phyloP scores from a whole-genome alignment of 192 early-diverging fungal species.

The Coemansia javaensis region DNA sequence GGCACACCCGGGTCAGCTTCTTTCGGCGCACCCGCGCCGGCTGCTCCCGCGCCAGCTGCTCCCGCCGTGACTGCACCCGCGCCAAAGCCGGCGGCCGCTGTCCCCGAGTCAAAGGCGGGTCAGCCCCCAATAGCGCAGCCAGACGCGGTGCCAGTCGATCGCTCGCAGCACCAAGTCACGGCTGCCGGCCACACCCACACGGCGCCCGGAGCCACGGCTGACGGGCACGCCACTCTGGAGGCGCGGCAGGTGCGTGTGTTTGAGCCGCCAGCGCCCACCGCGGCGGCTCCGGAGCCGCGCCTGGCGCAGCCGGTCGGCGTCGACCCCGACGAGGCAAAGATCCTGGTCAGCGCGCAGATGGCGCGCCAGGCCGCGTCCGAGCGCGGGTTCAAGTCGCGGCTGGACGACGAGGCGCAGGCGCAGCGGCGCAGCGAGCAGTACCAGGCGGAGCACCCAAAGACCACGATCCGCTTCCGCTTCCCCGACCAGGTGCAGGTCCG shows the following conservation, averaged over 20 bases:
- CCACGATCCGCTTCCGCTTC: slow-evolving; percentile 77
- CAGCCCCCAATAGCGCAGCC: too few relatives aligned
- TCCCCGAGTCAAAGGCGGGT: too few relatives aligned
- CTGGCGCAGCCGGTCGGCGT: slow-evolving; percentile 77
- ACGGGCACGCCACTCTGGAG: too few relatives aligned
- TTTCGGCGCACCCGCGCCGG: too few relatives aligned
- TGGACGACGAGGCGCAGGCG: slow-evolving; percentile 69
- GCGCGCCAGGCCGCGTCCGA: slow-evolving; percentile 57
- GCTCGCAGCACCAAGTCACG: too few relatives aligned
- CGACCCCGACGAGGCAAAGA: slow-evolving; percentile 62
- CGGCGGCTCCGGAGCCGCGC: slow-evolving; percentile 23
- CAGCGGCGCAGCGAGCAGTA: slow-evolving; percentile 37
- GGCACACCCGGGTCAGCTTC: too few relatives aligned
- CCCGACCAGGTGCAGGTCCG: slow-evolving; percentile 73
- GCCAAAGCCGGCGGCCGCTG: too few relatives aligned
- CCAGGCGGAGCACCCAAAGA: slow-evolving; percentile 28
- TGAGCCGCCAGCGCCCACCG: slow-evolving; percentile 44
- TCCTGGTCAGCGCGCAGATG: slow-evolving; percentile 57
- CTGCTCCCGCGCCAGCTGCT: too few relatives aligned
- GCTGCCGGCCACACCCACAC: too few relatives aligned
- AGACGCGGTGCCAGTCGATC: too few relatives aligned
- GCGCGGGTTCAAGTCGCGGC: slow-evolving; percentile 70
- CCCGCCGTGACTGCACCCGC: too few relatives aligned
- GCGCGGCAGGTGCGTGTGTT: slow-evolving; percentile 47
- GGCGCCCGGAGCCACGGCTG: too few relatives aligned